Evolutionary conservation across 2,329 filamentous ascomycete genomes (phyloP).

Genomic region (Keithomyces neogunnii): DNA sequence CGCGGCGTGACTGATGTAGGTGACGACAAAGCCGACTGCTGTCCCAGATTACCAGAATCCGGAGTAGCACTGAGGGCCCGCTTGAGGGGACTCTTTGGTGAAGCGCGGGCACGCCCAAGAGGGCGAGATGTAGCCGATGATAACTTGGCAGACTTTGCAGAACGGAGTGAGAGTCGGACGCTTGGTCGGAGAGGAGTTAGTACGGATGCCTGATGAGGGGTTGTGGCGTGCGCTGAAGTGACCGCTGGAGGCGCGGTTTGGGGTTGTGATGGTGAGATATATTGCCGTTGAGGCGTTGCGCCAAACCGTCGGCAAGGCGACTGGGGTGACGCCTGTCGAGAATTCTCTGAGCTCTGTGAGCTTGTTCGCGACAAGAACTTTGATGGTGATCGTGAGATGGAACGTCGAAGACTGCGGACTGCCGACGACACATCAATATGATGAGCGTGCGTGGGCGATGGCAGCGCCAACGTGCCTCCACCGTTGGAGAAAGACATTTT

Average conservation of each 20-base stretch:
- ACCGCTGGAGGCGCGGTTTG: conserved; percentile 27
- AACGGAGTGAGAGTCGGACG: conserved; percentile 57
- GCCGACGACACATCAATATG: conserved; percentile 76
- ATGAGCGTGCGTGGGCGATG: conserved; percentile 76
- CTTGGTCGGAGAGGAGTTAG: conserved; percentile 59
- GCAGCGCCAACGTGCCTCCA: conserved; percentile 73
- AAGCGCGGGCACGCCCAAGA: conserved; percentile 56
- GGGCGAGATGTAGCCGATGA: conserved; percentile 40
- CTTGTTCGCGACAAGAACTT: conserved; percentile 59
- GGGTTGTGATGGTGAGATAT: conserved; percentile 21
- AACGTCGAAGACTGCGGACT: conserved; percentile 76
- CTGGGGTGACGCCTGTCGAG: conserved; percentile 39
- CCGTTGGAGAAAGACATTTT: conserved; percentile 50
- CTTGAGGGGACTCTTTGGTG: conserved; percentile 74
- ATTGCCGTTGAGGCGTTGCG: conserved; percentile 27
- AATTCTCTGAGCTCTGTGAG: conserved; percentile 39
- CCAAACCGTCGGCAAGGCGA: conserved; percentile 40
- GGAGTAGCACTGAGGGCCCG: conserved; percentile 63
- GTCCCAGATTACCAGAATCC: conserved; percentile 60
- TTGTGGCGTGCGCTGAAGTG: conserved; percentile 18
- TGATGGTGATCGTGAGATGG: conserved; percentile 87
- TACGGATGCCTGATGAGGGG: conserved; percentile 37
- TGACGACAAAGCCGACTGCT: conserved; percentile 33
- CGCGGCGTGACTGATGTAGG: conserved; percentile 26
- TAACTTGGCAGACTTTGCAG: conserved; percentile 51